Conservation (phyloP, 1,284 basidiomycete species). For the Entoloma clypeatum region DNA sequence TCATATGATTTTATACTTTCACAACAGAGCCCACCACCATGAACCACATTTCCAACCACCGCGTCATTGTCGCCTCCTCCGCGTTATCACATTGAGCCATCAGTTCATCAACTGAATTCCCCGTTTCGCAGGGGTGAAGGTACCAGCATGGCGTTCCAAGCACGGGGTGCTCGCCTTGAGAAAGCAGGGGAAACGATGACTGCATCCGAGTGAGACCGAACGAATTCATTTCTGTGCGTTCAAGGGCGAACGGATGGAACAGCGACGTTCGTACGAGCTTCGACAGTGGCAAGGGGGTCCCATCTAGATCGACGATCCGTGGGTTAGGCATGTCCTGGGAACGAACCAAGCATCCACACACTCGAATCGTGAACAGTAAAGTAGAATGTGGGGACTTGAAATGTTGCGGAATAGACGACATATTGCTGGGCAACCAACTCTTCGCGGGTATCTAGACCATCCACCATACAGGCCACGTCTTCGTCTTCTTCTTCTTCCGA, state of each 20-base stretch:
- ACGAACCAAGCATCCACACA: slow-evolving; percentile 37
- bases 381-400: slow-evolving; percentile 76
- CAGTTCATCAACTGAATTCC: slow-evolving; percentile 60
- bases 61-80: slow-evolving; percentile 31
- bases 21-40: slow-evolving; percentile 64
- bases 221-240: slow-evolving; percentile 41
- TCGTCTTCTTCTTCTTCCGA: slow-evolving; percentile 37
- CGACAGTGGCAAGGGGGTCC: slow-evolving; percentile 53
- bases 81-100: slow-evolving; percentile 41
- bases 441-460: slow-evolving; percentile 18
- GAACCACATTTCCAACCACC: slow-evolving; percentile 73
- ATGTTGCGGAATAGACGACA: slow-evolving; percentile 69
- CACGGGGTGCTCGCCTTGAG: slow-evolving; percentile 80
- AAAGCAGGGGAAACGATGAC: slow-evolving; percentile 67
- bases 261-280: slow-evolving; percentile 56
- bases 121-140: slow-evolving; percentile 79
- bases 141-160: slow-evolving; percentile 74
- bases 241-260: slow-evolving; percentile 48
- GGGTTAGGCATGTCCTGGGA: slow-evolving; percentile 5
- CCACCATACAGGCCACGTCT: slow-evolving; percentile 33
- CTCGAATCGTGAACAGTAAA: slow-evolving; percentile 65
- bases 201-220: slow-evolving; percentile 50
- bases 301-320: slow-evolving; percentile 43
- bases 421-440: slow-evolving; percentile 51
- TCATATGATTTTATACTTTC: slow-evolving; percentile 34